These are phyloP conservation scores for Penicillium coffeae DNA, from an alignment of 495 filamentous ascomycete species.

Conservation along the genomic window DNA sequence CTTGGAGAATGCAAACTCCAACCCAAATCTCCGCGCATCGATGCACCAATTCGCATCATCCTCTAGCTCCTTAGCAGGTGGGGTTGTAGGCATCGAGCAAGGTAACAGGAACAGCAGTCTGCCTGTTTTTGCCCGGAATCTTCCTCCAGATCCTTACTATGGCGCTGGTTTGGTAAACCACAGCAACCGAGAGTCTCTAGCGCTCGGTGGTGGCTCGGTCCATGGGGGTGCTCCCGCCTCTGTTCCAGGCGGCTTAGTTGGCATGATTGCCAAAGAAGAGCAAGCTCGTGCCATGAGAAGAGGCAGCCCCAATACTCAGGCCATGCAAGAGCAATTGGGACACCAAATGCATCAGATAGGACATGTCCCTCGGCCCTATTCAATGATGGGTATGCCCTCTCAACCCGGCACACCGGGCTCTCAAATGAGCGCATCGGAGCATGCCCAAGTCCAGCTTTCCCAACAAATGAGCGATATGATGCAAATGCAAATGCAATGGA, in stretches of 20 bases:
- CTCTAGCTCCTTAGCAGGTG: slow-evolving; percentile 39
- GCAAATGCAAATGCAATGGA: slow-evolving; percentile 90
- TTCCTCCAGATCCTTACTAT: slow-evolving; percentile 86
- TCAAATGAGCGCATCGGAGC: slow-evolving; percentile 55
- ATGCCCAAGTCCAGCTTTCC: slow-evolving; percentile 76
- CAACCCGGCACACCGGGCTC: neutral
- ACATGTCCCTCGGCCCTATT: slow-evolving; percentile 43
- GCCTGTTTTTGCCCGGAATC: slow-evolving; percentile 80
- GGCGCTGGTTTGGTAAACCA: slow-evolving; percentile 77
- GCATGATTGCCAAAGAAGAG: slow-evolving; percentile 87
- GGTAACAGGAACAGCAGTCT: slow-evolving; percentile 47
- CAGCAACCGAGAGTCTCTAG: slow-evolving; percentile 70
- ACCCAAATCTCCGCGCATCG: slow-evolving; percentile 46
- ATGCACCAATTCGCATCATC: slow-evolving; percentile 34
- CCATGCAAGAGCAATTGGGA: slow-evolving; percentile 33
- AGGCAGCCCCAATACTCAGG: slow-evolving; percentile 68
- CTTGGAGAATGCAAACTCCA: slow-evolving; percentile 60
- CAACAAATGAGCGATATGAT: slow-evolving; percentile 88
- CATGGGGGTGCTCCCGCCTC: slow-evolving; percentile 42
- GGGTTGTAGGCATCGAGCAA: slow-evolving; percentile 35
- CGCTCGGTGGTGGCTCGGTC: slow-evolving; percentile 60
- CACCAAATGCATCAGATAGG: too few species aligned
- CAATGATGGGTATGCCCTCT: slow-evolving; percentile 31
- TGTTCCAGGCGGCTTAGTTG: slow-evolving; percentile 69
- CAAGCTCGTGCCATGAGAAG: slow-evolving; percentile 69